Base-by-base conservation (phyloP, 768 basidiomycete genomes). In the Boletus subcaerulescens region DNA sequence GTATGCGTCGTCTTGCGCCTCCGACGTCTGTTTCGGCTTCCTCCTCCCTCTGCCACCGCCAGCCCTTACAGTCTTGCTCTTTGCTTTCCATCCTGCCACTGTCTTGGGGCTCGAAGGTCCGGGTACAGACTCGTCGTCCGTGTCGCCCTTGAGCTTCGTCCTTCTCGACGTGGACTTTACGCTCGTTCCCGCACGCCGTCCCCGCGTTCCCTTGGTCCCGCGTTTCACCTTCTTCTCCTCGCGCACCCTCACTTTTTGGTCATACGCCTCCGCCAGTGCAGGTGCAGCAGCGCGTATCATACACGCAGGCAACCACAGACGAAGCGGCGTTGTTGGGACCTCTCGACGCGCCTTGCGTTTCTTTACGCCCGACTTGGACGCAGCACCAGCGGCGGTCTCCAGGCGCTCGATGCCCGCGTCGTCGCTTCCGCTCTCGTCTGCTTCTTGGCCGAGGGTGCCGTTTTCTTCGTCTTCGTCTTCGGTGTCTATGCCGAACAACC, bases 241-340 rank as follows among this genome's bases (percentile, higher is more conserved):
- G 65, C 64, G 84, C 81, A 68, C 83, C 38, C 69, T 73, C 38
- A 68, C 67, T 60, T 84, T 89, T 12, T 74, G 78, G 54, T 90
- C 83, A 58, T 78, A 93, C 17, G 78, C 78, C 41, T 79, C 71
- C 5, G 87, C 86, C 22, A 95, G 65, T 4, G 72, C 70, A 10
- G 91, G 88, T 55, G 84, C 86, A 3, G 81, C 90, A 32, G 83
- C 68, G 13, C 75, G 71, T 12, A 94, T 80, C 77, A 96, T 86
- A 50, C 79, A 85, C 22, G 88, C 91, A 0, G 93, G 89, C 71
- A 93, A 80, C 93, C 93, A 96, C 12, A 93, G 66, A 14, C 87
- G 78, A 46, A 86, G 67, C 51, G 80, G 80, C 45, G 74, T 77
- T n/a, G 74, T 71, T 0, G 86, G 85, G 5, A 59, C 38, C 58